phyloP scores from a whole-genome alignment of 352 stramenopile species.

The Phytopythium litorale region DNA sequence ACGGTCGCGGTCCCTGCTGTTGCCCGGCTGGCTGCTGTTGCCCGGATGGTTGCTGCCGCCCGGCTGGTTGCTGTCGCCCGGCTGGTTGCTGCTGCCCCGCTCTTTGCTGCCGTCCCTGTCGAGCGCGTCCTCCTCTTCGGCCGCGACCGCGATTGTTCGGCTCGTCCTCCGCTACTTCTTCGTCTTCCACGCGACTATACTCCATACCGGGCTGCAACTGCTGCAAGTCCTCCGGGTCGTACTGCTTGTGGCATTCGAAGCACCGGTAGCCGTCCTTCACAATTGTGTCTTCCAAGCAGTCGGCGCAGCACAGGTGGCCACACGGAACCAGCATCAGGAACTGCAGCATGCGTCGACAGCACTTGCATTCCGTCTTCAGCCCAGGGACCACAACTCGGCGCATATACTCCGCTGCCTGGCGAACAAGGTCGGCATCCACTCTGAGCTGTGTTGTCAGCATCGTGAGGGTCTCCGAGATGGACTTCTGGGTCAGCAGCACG shows the following conservation, averaged over 20 bases:
- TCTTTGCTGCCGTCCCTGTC: conserved; percentile 14
- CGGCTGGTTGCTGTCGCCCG: neutral
- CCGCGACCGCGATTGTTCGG: conserved; percentile 4
- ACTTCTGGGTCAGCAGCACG: conserved; percentile 31
- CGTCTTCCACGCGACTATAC: conserved; percentile 29
- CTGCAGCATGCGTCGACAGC: conserved; percentile 82
- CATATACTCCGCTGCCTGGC: conserved; percentile 45
- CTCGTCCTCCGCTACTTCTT: conserved; percentile 8
- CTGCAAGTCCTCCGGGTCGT: conserved; percentile 90
- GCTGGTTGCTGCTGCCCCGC: conserved; percentile 1
- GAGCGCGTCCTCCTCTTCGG: conserved; percentile 3
- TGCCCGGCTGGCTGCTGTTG: neutral
- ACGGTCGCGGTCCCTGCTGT: neutral
- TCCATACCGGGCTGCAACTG: conserved; percentile 82
- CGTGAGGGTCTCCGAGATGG: conserved; percentile 63
- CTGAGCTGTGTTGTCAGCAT: conserved; percentile 23
- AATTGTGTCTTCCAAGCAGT: conserved; percentile 88
- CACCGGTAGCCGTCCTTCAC: conserved; percentile 43
- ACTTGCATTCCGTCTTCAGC: conserved; percentile 60
- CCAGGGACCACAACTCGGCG: conserved; percentile 39
- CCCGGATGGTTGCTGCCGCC: conserved; percentile 2
- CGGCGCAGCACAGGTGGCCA: conserved; percentile 89
- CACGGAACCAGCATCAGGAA: conserved; percentile 92
- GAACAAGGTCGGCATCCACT: conserved; percentile 43
- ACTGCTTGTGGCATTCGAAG: conserved; percentile 43